These are phyloP conservation scores for Fraxinus ornus DNA, from an alignment of 305 asterid species.

Conservation along the genomic window DNA sequence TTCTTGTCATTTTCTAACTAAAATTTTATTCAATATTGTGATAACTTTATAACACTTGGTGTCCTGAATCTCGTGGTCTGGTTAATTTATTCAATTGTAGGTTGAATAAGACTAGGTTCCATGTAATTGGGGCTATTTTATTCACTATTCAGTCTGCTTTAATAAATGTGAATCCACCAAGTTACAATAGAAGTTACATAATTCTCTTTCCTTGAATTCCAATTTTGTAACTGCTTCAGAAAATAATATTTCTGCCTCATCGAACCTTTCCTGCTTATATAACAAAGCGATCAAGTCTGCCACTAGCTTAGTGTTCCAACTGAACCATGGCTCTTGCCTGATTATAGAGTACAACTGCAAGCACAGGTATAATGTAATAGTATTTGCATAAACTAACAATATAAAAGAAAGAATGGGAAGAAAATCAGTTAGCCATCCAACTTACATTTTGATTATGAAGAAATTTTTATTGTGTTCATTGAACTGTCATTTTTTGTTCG, in stretches of 20 bases:
- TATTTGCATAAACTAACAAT: background rate
- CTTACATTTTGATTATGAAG: background rate
- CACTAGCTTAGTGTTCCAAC: conserved; percentile 79
- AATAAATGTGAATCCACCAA: conserved; percentile 63
- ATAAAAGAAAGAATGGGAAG: background rate
- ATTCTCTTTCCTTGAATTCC: conserved; percentile 53
- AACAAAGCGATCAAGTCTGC: conserved; percentile 66
- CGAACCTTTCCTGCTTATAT: conserved; percentile 45
- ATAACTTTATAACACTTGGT: background rate
- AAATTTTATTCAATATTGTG: background rate
- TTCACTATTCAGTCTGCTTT: conserved; percentile 80
- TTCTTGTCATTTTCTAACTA: background rate
- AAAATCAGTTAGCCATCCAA: background rate
- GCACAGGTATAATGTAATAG: conserved; percentile 1
- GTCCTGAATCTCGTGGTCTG: conserved; percentile 3
- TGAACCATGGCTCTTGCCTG: conserved; percentile 74
- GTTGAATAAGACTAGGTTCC: conserved; percentile 87
- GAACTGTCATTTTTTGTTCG: background rate
- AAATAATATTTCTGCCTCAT: conserved; percentile 52
- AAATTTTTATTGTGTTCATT: background rate
- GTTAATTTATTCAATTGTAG: conserved; percentile 36
- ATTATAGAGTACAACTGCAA: conserved; percentile 69
- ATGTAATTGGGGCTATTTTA: conserved; percentile 74
- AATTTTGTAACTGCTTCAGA: conserved; percentile 45
- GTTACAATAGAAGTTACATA: conserved; percentile 63